phyloP scores from a whole-genome alignment of 441 rosid species.

The Mallotus repandus region DNA sequence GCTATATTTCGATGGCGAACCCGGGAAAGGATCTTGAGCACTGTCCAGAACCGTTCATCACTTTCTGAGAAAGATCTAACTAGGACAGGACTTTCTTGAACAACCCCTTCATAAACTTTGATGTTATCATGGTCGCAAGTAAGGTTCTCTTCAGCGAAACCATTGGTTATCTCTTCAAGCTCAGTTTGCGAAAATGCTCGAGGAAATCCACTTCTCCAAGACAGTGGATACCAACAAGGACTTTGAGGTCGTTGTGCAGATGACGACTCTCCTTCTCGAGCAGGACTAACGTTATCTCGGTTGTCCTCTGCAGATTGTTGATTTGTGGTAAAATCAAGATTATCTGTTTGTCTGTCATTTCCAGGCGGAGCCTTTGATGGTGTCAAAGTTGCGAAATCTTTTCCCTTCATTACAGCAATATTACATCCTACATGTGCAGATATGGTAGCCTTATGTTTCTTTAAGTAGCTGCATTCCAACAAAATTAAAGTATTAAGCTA shows the following conservation, averaged over 20 bases:
- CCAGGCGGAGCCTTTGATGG: conserved; percentile 31
- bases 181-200: conserved; percentile 36
- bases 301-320: conserved; percentile 15
- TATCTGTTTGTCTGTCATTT: not conserved
- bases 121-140: not conserved
- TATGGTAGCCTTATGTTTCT: conserved; percentile 36
- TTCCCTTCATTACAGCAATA: conserved; percentile 47
- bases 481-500: not conserved
- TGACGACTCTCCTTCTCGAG: conserved; percentile 19
- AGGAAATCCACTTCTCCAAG: conserved; percentile 46
- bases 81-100: conserved; percentile 36
- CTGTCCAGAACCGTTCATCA: conserved; percentile 44
- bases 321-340: not conserved
- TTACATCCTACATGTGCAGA: conserved; percentile 45
- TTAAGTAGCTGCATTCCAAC: conserved; percentile 32
- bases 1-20: conserved; percentile 43
- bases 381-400: conserved; percentile 44
- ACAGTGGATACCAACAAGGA: conserved; percentile 40
- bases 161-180: conserved; percentile 38
- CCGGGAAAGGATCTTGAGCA: conserved; percentile 39
- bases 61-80: conserved; percentile 29
- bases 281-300: not conserved
- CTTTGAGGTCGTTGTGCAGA: conserved; percentile 11
- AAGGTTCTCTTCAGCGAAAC: conserved; percentile 28
- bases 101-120: conserved; percentile 31